phyloP scores from a whole-genome alignment of 179 eudicot genomes.

The Actinidia arguta region DNA sequence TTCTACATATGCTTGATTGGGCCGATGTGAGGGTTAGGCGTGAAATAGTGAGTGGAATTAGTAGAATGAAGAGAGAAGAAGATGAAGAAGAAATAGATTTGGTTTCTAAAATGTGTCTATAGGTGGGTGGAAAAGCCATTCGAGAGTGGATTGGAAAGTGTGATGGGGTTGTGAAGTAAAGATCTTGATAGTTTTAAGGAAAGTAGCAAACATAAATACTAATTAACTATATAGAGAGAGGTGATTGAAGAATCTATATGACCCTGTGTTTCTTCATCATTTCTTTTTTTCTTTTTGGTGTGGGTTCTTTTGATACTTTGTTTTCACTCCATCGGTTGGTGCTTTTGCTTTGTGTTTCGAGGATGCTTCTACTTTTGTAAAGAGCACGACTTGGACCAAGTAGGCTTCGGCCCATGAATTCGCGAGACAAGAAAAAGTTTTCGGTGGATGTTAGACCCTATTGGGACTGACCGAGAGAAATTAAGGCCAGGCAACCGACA shows the following conservation, averaged over 20 bases:
- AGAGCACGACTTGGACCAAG: no score
- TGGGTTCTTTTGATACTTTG: background rate
- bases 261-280: background rate
- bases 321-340: background rate
- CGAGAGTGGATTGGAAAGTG: background rate
- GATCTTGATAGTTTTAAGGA: conserved; percentile 6
- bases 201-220: background rate
- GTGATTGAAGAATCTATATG: conserved; percentile 8
- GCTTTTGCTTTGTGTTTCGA: conserved; percentile 23
- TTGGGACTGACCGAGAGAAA: no score
- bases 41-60: conserved; percentile 4
- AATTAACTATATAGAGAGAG: background rate
- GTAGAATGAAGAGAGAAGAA: conserved; percentile 6
- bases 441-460: no score
- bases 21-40: conserved; percentile 28
- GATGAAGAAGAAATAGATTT: conserved; percentile 12
- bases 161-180: background rate
- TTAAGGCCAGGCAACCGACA: no score
- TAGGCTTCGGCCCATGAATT: no score
- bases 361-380: no score
- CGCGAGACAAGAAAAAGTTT: no score
- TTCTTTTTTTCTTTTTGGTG: conserved; percentile 10
- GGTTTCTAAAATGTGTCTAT: background rate
- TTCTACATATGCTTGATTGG: conserved; percentile 67
- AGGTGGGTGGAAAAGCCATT: conserved; percentile 15